phyloP scores from a whole-genome alignment of 352 stramenopile species.

The Halophytophthora polymorphica region DNA sequence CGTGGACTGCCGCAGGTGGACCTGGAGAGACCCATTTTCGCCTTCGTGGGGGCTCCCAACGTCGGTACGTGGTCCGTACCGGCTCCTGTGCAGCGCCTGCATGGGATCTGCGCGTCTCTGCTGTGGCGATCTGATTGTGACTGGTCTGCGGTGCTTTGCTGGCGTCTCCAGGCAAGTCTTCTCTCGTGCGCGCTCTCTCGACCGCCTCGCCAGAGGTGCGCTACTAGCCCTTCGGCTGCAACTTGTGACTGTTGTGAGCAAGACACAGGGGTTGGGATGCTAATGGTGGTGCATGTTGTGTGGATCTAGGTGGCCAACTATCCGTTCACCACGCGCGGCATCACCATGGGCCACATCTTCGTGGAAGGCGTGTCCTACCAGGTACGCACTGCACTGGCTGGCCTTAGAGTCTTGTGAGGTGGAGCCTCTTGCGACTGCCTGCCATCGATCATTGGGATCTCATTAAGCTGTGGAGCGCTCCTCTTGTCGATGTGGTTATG shows the following conservation, averaged over 20 bases:
- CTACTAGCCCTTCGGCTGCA: background rate
- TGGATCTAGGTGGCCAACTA: conserved; percentile 76
- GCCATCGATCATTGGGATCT: background rate
- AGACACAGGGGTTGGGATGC: too few species aligned
- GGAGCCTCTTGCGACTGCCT: background rate
- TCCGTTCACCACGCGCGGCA: conserved; percentile 83
- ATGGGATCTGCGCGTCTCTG: background rate
- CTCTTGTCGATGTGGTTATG: conserved; percentile 2
- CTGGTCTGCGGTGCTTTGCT: background rate
- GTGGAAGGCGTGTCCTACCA: conserved; percentile 80
- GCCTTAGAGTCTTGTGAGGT: background rate
- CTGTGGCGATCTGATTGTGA: conserved; percentile 1
- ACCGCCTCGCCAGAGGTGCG: conserved; percentile 77
- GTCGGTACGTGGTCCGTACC: conserved; percentile 46
- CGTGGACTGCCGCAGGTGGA: conserved; percentile 76
- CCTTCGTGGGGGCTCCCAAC: conserved; percentile 81
- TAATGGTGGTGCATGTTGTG: too few species aligned
- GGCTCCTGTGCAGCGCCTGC: background rate
- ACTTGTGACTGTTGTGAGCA: background rate
- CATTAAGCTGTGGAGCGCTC: too few species aligned
- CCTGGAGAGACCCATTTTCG: conserved; percentile 79
- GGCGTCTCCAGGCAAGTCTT: conserved; percentile 66
- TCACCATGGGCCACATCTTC: conserved; percentile 88
- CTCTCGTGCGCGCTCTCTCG: conserved; percentile 71
- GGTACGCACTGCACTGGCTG: conserved; percentile 17